phyloP scores from a whole-genome alignment of 768 basidiomycete species.

The Boletus pseudopeckii region DNA sequence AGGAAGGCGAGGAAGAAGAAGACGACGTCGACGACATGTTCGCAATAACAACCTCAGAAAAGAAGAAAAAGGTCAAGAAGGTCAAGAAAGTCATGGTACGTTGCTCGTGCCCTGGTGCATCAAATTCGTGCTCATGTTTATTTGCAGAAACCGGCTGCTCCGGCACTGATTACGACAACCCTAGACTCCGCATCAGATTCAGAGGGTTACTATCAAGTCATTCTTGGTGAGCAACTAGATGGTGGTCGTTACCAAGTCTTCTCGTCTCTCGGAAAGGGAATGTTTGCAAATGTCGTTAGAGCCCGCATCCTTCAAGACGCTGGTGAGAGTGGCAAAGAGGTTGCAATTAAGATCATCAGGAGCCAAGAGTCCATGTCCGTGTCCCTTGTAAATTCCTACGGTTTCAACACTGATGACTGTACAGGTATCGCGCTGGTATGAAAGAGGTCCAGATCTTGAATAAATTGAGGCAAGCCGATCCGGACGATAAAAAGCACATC shows the following conservation, averaged over 20 bases:
- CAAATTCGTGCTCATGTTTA: conserved; percentile 1
- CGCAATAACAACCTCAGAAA: conserved; percentile 49
- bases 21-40: conserved; percentile 98
- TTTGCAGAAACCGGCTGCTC: conserved; percentile 46
- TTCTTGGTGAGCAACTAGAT: conserved; percentile 92
- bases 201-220: conserved; percentile 94
- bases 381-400: conserved; percentile 2
- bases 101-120: background rate
- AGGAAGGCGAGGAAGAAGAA: conserved; percentile 59
- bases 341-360: conserved; percentile 96
- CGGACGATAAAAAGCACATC: conserved; percentile 95
- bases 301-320: conserved; percentile 76
- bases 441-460: conserved; percentile 90
- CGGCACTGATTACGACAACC: conserved; percentile 69
- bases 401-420: conserved; percentile 4
- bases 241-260: conserved; percentile 92
- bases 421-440: conserved; percentile 89
- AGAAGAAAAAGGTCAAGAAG: conserved; percentile 55
- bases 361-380: conserved; percentile 95
- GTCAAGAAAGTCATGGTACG: conserved; percentile 56
- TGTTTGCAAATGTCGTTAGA: conserved; percentile 96
- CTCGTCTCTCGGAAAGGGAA: conserved; percentile 94
- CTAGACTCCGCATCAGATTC: conserved; percentile 89
- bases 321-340: conserved; percentile 61
- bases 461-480: conserved; percentile 84